Conservation (phyloP, 345 rosid genomes). For the Sonneratia alba region DNA sequence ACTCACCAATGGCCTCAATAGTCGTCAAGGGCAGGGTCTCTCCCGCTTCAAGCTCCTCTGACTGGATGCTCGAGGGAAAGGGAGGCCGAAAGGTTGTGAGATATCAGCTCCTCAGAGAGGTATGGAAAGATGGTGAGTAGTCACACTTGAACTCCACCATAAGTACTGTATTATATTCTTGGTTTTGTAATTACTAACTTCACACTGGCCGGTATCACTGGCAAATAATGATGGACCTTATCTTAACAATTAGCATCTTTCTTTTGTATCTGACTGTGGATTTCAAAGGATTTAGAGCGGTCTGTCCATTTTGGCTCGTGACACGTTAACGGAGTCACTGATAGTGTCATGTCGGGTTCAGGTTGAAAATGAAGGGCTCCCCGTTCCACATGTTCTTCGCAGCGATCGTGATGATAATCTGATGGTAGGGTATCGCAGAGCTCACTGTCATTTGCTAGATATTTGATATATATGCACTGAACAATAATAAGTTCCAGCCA, state of each 20-base stretch:
- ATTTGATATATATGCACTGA: no score
- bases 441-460: no score
- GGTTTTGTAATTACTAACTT: not conserved
- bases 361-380: no score
- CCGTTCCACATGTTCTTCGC: no score
- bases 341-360: no score
- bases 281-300: no score
- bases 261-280: not conserved
- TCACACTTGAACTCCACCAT: not conserved
- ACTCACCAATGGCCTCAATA: conserved; percentile 52
- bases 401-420: no score
- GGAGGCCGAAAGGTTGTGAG: conserved; percentile 47
- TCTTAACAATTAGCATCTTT: not conserved
- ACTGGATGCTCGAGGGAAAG: conserved; percentile 37
- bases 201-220: not conserved
- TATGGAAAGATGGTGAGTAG: conserved; percentile 53
- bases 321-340: no score
- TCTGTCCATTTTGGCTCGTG: no score
- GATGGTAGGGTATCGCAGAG: no score
- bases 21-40: conserved; percentile 23
- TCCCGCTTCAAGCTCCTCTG: conserved; percentile 26
- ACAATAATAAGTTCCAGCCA: no score
- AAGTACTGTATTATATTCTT: not conserved
- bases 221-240: not conserved
- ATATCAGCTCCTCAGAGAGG: conserved; percentile 63